Evolutionary conservation across 2,329 filamentous ascomycete genomes (phyloP), one percentile per base, ranked within the genome.

Genomic region (Exserohilum rostratum): DNA sequence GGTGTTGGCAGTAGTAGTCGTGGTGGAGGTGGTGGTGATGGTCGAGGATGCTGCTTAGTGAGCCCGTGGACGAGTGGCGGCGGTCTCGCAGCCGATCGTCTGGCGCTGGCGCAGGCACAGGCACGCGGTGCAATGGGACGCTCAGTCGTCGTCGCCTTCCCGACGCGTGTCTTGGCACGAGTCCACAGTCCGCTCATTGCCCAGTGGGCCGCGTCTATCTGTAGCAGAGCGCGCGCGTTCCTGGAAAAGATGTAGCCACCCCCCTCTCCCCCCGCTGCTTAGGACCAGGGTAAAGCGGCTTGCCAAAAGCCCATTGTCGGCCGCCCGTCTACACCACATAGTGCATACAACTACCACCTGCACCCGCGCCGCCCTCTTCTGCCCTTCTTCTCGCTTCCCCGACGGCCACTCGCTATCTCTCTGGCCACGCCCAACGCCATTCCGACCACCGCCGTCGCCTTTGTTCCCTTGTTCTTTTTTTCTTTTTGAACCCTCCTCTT

Each of bases 161-260:
- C 27, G 57, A 57, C 47, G 55, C 50, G 34, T 43, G 42, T 44
- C 50, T 57, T 49, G 46, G 46, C 51, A 50, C 49, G 22, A n/a
- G 30, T 17, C 50, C 27, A 44, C 20, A 22, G 40, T 37, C 53
- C 42, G 35, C 53, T 34, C 46, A 37, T 25, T 40, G 49, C 39
- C 56, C 42, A 55, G 49, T 45, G 56, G 55, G 59, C 46, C 57
- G 53, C 53, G 56, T 56, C 50, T 34, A 45, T 46, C 35, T 54
- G 53, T 46, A 53, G 53, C 48, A 46, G 37, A 34, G 50, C 44
- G 37, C 44, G 37, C 55, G 57, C 60, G 60, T 61, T 61, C 60
- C 58, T 63, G 58, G 46, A 53, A 49, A 42, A 45, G 12, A 53
- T 50, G 47, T 47, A 51, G 55, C 54, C 53, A 44, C 50, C 50